Conservation (phyloP, 2,329 filamentous ascomycete species). For the Rhinocladiella similis region DNA sequence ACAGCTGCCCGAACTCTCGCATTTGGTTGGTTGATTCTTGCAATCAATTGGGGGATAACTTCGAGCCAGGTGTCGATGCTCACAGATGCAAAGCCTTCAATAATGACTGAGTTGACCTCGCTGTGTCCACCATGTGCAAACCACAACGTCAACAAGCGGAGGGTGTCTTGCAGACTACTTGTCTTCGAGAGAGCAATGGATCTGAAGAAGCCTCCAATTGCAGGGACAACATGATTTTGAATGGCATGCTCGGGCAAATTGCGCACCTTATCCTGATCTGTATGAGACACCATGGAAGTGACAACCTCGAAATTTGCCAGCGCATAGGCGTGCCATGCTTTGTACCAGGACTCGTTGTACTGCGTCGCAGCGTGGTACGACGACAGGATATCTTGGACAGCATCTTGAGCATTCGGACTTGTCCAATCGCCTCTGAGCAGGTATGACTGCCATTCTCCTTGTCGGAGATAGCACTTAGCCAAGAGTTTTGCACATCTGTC, state of each 20-base stretch:
- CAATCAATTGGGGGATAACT: slow-evolving; percentile 95
- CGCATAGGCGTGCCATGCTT: slow-evolving; percentile 99
- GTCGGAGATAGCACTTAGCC: slow-evolving; percentile 92
- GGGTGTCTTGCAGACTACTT: slow-evolving; percentile 92
- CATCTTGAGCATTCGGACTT: slow-evolving; percentile 78
- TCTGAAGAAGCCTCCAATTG: slow-evolving; percentile 94
- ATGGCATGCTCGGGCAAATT: slow-evolving; percentile 53
- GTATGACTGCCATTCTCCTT: slow-evolving; percentile 92
- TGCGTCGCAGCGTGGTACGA: slow-evolving; percentile 90
- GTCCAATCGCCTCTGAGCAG: slow-evolving; percentile 88
- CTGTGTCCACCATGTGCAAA: slow-evolving; percentile 87
- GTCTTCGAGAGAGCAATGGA: slow-evolving; percentile 90
- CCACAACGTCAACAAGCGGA: slow-evolving; percentile 91
- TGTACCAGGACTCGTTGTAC: slow-evolving; percentile 95
- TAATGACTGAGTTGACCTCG: slow-evolving; percentile 86
- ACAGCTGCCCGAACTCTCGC: slow-evolving; percentile 83
- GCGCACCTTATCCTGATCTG: slow-evolving; percentile 55
- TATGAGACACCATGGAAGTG: slow-evolving; percentile 70
- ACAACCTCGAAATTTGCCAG: slow-evolving; percentile 98
- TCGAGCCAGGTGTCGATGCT: slow-evolving; percentile 98
- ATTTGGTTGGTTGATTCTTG: slow-evolving; percentile 95
- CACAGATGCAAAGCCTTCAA: slow-evolving; percentile 85
- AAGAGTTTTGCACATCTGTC: slow-evolving; percentile 68
- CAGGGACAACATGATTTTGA: slow-evolving; percentile 82
- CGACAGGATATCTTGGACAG: slow-evolving; percentile 83